phyloP scores from a whole-genome alignment of 2,329 filamentous ascomycete species.

The Phoma herbarum region DNA sequence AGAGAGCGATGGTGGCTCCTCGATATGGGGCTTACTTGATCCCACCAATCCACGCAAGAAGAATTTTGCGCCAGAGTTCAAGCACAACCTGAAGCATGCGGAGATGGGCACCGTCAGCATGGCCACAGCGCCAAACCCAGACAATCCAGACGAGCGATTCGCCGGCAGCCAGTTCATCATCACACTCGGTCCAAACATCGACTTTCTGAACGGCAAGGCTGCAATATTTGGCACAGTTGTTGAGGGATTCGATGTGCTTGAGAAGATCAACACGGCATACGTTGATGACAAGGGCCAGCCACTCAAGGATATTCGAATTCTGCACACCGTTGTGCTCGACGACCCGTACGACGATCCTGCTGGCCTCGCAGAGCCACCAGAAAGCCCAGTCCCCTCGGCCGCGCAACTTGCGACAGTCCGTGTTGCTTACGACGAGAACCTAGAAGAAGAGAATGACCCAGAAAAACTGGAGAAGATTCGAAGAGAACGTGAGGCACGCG shows the following conservation, averaged over 20 bases:
- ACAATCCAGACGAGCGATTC: slow-evolving; percentile 81
- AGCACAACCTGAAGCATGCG: slow-evolving; percentile 85
- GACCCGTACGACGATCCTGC: slow-evolving; percentile 88
- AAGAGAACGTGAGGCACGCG: slow-evolving; percentile 87
- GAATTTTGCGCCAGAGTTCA: slow-evolving; percentile 84
- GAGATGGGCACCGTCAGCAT: slow-evolving; percentile 95
- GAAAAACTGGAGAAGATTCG: slow-evolving; percentile 81
- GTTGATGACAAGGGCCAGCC: slow-evolving; percentile 86
- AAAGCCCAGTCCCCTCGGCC: slow-evolving; percentile 81
- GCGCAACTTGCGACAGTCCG: slow-evolving; percentile 90
- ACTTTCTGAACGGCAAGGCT: slow-evolving; percentile 92
- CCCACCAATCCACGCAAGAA: slow-evolving; percentile 68
- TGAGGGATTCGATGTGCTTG: slow-evolving; percentile 91
- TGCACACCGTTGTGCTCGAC: slow-evolving; percentile 90
- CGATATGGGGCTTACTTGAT: slow-evolving; percentile 87
- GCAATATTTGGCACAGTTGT: slow-evolving; percentile 95
- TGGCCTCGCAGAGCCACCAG: slow-evolving; percentile 77
- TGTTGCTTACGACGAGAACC: slow-evolving; percentile 86
- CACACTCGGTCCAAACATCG: slow-evolving; percentile 86
- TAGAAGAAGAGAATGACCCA: slow-evolving; percentile 81
- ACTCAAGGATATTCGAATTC: slow-evolving; percentile 91
- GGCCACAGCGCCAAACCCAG: slow-evolving; percentile 83
- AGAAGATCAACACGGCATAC: slow-evolving; percentile 92
- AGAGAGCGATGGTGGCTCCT: slow-evolving; percentile 90
- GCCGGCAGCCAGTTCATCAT: slow-evolving; percentile 94